A percentile compares a stretch with the other conserved stretches of the same genome.
phyloP scores from a whole-genome alignment of 345 rosid genomes.

The Gossypium mustelinum region DNA sequence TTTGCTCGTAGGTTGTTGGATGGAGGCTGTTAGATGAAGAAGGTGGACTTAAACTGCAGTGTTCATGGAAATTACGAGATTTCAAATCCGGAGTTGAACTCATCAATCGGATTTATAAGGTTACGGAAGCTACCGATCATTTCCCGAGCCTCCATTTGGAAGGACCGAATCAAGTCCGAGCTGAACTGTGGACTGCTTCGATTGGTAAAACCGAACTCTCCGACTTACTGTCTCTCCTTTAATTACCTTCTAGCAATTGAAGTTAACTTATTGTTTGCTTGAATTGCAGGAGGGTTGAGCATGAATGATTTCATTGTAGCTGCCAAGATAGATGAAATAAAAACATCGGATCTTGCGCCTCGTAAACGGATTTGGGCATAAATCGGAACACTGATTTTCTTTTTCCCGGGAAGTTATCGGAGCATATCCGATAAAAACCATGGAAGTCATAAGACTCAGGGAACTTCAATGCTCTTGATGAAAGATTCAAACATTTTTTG shows the following conservation, averaged over 20 bases:
- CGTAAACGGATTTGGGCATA: constrained; percentile 84
- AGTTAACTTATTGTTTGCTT: neutral
- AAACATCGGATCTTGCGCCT: constrained; percentile 81
- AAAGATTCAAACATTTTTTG: neutral
- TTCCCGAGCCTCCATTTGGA: constrained; percentile 79
- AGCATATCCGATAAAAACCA: neutral
- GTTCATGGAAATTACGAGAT: constrained; percentile 87
- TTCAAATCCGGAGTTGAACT: constrained; percentile 78
- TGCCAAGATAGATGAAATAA: constrained; percentile 76
- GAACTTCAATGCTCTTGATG: neutral
- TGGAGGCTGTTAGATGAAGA: constrained; percentile 84
- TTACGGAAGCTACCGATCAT: constrained; percentile 57
- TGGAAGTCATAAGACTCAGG: neutral
- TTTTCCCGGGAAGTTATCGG: too few relatives aligned
- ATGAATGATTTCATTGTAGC: constrained; percentile 89
- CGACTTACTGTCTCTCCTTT: neutral
- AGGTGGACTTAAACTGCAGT: constrained; percentile 64
- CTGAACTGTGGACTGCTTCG: constrained; percentile 75
- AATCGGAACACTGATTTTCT: neutral
- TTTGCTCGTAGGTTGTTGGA: constrained; percentile 56
- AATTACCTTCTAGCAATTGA: neutral
- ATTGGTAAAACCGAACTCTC: constrained; percentile 28
- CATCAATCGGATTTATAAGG: constrained; percentile 64
- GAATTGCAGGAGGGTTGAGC: constrained; percentile 73
- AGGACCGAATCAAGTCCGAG: constrained; percentile 70